phyloP scores from a whole-genome alignment of 192 early-diverging fungal genomes.

The Coemansia nantahalensis region DNA sequence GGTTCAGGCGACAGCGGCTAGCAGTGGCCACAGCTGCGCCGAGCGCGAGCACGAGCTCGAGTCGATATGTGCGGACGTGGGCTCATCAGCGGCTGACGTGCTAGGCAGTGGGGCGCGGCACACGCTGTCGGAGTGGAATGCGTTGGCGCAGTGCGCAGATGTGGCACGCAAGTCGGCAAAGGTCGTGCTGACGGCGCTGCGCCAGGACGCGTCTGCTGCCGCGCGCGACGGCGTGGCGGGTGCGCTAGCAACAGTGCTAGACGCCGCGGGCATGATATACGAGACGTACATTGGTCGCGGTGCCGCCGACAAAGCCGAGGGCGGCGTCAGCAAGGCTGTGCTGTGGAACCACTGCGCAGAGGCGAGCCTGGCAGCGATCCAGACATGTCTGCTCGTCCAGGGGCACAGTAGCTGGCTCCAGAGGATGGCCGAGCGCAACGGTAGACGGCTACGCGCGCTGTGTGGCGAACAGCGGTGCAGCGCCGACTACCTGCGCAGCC shows the following conservation, averaged over 20 bases:
- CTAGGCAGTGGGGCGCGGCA: constrained; percentile 11
- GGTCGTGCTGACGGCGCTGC: constrained; percentile 7
- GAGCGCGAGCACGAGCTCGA: background rate
- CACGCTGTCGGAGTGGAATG: constrained; percentile 44
- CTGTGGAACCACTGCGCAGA: constrained; percentile 26
- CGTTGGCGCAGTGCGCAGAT: constrained; percentile 36
- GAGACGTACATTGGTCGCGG: constrained; percentile 34
- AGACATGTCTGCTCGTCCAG: constrained; percentile 21
- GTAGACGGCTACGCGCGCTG: constrained; percentile 18
- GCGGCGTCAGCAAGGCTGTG: constrained; percentile 13
- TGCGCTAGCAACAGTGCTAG: constrained; percentile 7
- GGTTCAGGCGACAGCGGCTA: background rate
- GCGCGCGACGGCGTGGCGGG: background rate
- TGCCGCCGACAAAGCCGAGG: constrained; percentile 35
- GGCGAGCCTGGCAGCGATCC: constrained; percentile 20
- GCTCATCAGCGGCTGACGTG: background rate
- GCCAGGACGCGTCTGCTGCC: background rate
- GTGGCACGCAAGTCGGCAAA: constrained; percentile 21
- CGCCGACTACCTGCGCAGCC: constrained; percentile 34
- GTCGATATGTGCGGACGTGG: background rate
- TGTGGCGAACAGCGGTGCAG: constrained; percentile 17
- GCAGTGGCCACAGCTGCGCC: no score
- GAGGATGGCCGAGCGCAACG: background rate
- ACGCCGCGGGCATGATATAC: constrained; percentile 27
- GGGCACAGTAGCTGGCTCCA: constrained; percentile 4